Evolutionary conservation across 169 alveolate genomes (phyloP).

Genomic region (Cryptosporidium meleagridis): DNA sequence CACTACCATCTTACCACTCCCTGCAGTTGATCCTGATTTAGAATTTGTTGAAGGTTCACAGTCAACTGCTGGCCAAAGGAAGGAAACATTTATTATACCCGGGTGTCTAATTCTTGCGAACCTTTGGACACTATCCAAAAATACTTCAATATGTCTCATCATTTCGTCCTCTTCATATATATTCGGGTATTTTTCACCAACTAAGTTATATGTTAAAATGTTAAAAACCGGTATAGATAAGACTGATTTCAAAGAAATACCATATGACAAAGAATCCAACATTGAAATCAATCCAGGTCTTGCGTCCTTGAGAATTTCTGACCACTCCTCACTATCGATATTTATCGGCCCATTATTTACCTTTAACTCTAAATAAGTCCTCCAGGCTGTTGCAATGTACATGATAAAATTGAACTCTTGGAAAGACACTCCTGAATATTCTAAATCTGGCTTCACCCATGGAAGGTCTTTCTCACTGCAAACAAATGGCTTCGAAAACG

Average conservation of each 20-base stretch:
- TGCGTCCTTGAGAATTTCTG: neutral
- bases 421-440: conserved; percentile 12
- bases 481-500: conserved; percentile 37
- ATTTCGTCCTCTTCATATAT: neutral
- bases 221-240: neutral
- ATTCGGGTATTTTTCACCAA: neutral
- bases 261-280: neutral
- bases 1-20: neutral
- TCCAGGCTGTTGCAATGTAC: conserved; percentile 7
- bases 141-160: neutral
- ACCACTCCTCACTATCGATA: neutral
- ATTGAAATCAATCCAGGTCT: neutral
- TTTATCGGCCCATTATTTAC: neutral
- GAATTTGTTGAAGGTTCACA: neutral
- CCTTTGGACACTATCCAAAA: neutral
- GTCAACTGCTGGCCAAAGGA: conserved; percentile 26
- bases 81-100: neutral
- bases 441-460: neutral
- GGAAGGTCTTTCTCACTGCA: conserved; percentile 25
- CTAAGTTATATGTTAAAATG: neutral
- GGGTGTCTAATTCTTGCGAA: conserved; percentile 24
- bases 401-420: conserved; percentile 19
- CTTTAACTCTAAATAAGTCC: neutral
- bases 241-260: neutral
- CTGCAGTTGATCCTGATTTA: too few species aligned